These are phyloP conservation scores for Ophiosphaerella korrae DNA, from an alignment of 2,329 filamentous ascomycete genomes.

Conservation along the genomic window DNA sequence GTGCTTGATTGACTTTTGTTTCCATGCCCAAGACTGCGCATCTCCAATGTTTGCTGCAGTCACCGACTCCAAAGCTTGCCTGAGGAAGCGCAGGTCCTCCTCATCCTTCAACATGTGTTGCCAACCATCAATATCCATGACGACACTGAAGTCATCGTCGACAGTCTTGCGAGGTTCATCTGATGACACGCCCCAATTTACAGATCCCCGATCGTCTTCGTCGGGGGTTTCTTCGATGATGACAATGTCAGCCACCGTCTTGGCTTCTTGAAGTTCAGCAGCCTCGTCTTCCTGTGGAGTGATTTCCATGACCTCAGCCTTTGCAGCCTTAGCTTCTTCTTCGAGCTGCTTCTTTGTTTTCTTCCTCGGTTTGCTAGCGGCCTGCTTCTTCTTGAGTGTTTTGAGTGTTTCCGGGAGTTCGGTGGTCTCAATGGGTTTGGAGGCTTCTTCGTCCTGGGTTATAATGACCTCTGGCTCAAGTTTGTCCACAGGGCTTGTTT, in stretches of 20 bases:
- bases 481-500: constrained; percentile 54
- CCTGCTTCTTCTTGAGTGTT: constrained; percentile 40
- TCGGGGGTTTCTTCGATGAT: constrained; percentile 37
- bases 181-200: constrained; percentile 65
- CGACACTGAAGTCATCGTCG: constrained; percentile 66
- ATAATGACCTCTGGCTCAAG: constrained; percentile 41
- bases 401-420: constrained; percentile 36
- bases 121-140: constrained; percentile 74
- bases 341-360: constrained; percentile 79
- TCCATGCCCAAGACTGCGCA: constrained; percentile 69
- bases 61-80: constrained; percentile 56
- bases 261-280: constrained; percentile 31
- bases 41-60: constrained; percentile 59
- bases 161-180: constrained; percentile 67
- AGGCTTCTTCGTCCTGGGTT: constrained; percentile 52
- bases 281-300: constrained; percentile 56
- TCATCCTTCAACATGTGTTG: constrained; percentile 71
- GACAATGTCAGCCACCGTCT: constrained; percentile 31
- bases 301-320: constrained; percentile 49
- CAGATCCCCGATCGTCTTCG: constrained; percentile 53
- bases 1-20: constrained; percentile 73
- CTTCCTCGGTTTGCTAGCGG: constrained; percentile 66
- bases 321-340: constrained; percentile 53
- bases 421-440: constrained; percentile 45
- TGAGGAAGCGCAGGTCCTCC: constrained; percentile 66